These are phyloP conservation scores for barrel medic (Medicago truncatula) DNA, from an alignment of 306 rosid genomes.

Conservation along the genomic window DNA sequence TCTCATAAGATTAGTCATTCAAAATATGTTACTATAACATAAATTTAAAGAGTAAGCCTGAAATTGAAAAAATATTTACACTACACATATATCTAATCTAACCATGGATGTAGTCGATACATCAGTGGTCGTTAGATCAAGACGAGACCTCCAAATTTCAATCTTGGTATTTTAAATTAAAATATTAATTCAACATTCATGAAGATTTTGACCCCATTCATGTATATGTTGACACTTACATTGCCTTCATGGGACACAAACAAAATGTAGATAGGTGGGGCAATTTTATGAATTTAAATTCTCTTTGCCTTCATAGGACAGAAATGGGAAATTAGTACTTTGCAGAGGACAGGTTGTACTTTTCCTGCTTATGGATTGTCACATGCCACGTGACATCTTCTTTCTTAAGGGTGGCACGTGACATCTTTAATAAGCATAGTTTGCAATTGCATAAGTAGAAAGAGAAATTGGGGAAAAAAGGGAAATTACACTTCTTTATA, in stretches of 20 bases:
- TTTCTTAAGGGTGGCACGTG: too few species aligned
- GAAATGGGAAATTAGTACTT: slow-evolving; percentile 15
- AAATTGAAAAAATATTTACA: neutral
- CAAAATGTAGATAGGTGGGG: neutral
- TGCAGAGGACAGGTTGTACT: slow-evolving; percentile 27
- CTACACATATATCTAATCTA: neutral
- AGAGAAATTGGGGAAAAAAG: neutral
- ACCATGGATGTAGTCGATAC: neutral
- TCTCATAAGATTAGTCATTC: neutral
- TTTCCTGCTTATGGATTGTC: neutral
- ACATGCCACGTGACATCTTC: slow-evolving; percentile 37
- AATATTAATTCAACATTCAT: too few species aligned
- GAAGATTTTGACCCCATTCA: too few species aligned
- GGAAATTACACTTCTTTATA: too few species aligned
- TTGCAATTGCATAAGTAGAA: neutral
- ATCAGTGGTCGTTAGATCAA: too few species aligned
- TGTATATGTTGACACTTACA: neutral
- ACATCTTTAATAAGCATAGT: neutral
- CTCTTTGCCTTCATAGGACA: slow-evolving; percentile 1
- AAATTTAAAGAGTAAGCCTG: neutral
- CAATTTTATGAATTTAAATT: slow-evolving; percentile 14
- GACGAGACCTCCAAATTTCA: too few species aligned
- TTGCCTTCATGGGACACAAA: too few species aligned
- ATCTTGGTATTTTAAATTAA: too few species aligned
- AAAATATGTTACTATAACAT: neutral